These are phyloP conservation scores for Trichosporon coremiiforme DNA, from an alignment of 1,284 basidiomycete genomes.

Conservation along the genomic window DNA sequence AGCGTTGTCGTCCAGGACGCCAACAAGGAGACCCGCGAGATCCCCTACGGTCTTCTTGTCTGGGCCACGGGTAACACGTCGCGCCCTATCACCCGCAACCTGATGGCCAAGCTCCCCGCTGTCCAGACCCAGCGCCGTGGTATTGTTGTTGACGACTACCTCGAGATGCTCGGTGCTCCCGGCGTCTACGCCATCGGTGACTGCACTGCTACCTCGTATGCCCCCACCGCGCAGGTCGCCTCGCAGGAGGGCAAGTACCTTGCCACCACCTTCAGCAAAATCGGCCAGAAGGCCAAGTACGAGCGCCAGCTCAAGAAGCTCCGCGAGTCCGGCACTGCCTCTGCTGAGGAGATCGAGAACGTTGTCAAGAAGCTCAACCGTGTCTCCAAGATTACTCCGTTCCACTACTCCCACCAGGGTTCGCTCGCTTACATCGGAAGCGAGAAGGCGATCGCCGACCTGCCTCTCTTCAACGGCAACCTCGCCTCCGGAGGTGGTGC, in stretches of 20 bases:
- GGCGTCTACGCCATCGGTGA: slow-evolving; percentile 89
- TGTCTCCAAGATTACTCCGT: slow-evolving; percentile 72
- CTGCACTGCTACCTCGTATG: slow-evolving; percentile 86
- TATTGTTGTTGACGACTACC: slow-evolving; percentile 77
- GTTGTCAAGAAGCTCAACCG: slow-evolving; percentile 69
- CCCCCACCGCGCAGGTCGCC: slow-evolving; percentile 94
- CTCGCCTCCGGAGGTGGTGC: slow-evolving; percentile 61
- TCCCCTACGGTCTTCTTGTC: slow-evolving; percentile 87
- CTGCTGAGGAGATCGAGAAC: slow-evolving; percentile 57
- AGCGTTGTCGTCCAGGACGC: slow-evolving; percentile 84
- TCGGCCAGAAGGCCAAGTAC: slow-evolving; percentile 75
- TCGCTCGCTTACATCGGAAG: slow-evolving; percentile 90
- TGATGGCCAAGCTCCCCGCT: slow-evolving; percentile 79
- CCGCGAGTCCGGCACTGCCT: slow-evolving; percentile 51
- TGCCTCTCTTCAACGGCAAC: slow-evolving; percentile 80
- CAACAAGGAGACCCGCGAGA: slow-evolving; percentile 77
- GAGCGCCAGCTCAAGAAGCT: slow-evolving; percentile 60
- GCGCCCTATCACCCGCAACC: slow-evolving; percentile 75
- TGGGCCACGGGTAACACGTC: slow-evolving; percentile 94
- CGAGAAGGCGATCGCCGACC: slow-evolving; percentile 91
- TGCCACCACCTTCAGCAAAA: slow-evolving; percentile 74
- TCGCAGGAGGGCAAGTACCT: slow-evolving; percentile 92
- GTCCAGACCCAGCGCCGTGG: slow-evolving; percentile 84
- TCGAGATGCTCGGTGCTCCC: slow-evolving; percentile 62
- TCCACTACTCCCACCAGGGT: slow-evolving; percentile 91